Base-by-base conservation (phyloP, 148 eudicot species). In the Drosera capensis region DNA sequence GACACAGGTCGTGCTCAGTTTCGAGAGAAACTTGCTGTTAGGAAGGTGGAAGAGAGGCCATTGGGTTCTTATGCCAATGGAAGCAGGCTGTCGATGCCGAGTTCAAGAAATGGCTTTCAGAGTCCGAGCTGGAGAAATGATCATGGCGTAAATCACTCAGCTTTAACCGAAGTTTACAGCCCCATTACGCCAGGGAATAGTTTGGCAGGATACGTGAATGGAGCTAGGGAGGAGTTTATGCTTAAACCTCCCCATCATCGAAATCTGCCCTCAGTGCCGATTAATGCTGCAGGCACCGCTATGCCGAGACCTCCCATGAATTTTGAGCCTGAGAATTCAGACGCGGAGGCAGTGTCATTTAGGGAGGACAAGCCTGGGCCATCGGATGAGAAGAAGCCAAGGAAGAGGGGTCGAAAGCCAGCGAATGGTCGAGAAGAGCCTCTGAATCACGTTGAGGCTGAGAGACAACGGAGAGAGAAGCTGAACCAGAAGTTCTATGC, bases 371-470 rank as follows among this genome's bases (percentile, higher is more conserved):
- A 16, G 20, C 51, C 46, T 11, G 56, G 58, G 20, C 26, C 34
- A 1, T 20, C 40, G 6, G 81, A 68, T 25, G 80, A 65, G n/a
- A 66, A 51, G 19, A 58, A 70, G 57, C 82, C 82, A 39, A 49
- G 82, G 29, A 79, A 79, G 45, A 51, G 87, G 23, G 87, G 87
- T 0, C 51, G 86, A 13, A 78, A 74, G 34, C 80, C 86, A 0
- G 80, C 78, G 5, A 78, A 78, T 29, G 80, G 80, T 40, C 62
- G 80, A 49, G 80, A 78, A 17, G 80, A 74, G 67, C 72, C 86
- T 2, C 66, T 78, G 12, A 71, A 59, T 39, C 79, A 70, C 20
- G 82, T 72, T 1, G 74, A 70, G 59, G 82, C 88, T 2, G 82
- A 75, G 70, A 52, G 76, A 35, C 67, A 52, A 2, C 50, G 79